phyloP scores from a whole-genome alignment of 148 eudicot genomes.

The Dysphania ambrosioides region DNA sequence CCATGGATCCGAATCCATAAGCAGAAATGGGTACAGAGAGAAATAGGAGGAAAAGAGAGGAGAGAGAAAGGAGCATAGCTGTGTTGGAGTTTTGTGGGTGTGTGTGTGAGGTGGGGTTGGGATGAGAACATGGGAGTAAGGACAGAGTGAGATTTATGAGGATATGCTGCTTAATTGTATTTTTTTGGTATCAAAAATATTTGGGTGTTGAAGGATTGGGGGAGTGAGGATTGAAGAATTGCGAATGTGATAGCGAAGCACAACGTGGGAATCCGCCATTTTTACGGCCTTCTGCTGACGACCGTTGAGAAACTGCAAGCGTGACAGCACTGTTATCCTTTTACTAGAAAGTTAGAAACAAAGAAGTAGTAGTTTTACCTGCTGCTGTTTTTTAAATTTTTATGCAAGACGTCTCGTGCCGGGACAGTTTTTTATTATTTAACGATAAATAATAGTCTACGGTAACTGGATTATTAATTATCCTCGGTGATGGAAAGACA shows the following conservation, averaged over 20 bases:
- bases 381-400: too few species aligned
- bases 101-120: slow-evolving; percentile 14
- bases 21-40: slow-evolving; percentile 22
- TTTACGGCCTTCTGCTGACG: slow-evolving; percentile 34
- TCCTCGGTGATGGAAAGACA: too few species aligned
- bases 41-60: slow-evolving; percentile 23
- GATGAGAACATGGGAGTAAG: slow-evolving; percentile 10
- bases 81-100: slow-evolving; percentile 9
- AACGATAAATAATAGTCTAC: too few species aligned
- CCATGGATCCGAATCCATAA: slow-evolving; percentile 79
- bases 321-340: background rate
- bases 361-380: slow-evolving; percentile 4
- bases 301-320: background rate
- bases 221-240: slow-evolving; percentile 1
- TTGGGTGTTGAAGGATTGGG: background rate
- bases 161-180: background rate
- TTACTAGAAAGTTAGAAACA: too few species aligned
- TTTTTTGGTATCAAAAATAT: background rate
- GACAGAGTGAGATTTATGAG: slow-evolving; percentile 11
- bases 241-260: slow-evolving; percentile 14
- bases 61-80: slow-evolving; percentile 26
- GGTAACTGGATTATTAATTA: too few species aligned
- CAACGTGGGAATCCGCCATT: slow-evolving; percentile 39
- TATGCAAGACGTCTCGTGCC: too few species aligned
- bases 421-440: too few species aligned